These are phyloP conservation scores for Tylopilus vinaceipallidus DNA, from an alignment of 768 basidiomycete genomes.

Conservation along the genomic window DNA sequence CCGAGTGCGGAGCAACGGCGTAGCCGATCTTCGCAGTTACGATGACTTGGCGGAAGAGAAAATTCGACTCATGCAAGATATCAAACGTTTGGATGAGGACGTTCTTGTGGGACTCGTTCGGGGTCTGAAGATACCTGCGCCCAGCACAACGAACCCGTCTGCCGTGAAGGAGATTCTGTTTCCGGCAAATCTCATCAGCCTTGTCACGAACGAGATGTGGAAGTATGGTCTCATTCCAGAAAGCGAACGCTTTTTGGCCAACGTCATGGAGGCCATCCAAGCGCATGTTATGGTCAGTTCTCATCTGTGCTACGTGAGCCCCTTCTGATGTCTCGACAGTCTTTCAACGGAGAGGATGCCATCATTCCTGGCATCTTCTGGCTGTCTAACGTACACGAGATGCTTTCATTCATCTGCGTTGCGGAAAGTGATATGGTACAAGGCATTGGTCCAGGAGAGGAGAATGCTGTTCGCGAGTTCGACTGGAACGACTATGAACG, in stretches of 20 bases:
- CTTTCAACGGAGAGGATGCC: conserved; percentile 90
- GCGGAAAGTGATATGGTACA: conserved; percentile 99
- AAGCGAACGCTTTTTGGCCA: conserved; percentile 96
- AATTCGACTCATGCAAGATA: conserved; percentile 88
- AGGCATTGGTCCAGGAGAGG: conserved; percentile 95
- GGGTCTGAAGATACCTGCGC: conserved; percentile 89
- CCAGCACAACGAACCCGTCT: conserved; percentile 88
- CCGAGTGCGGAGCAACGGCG: conserved; percentile 61
- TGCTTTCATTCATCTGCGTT: conserved; percentile 97
- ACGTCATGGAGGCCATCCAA: conserved; percentile 98
- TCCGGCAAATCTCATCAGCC: conserved; percentile 96
- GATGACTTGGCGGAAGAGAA: conserved; percentile 96
- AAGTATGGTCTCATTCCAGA: conserved; percentile 96
- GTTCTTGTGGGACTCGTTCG: conserved; percentile 87
- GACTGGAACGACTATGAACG: conserved; percentile 98
- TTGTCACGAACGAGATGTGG: conserved; percentile 99
- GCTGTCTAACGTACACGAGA: conserved; percentile 99
- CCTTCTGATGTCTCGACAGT: conserved; percentile 42
- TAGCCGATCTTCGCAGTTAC: conserved; percentile 68
- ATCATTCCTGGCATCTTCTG: conserved; percentile 97
- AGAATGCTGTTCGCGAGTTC: conserved; percentile 86
- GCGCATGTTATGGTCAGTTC: conserved; percentile 91
- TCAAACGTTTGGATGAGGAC: conserved; percentile 89
- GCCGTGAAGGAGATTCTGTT: conserved; percentile 96
- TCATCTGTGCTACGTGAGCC: neutral